Conservation (phyloP, 805 yeast species). For the Yarrowia sp. region DNA sequence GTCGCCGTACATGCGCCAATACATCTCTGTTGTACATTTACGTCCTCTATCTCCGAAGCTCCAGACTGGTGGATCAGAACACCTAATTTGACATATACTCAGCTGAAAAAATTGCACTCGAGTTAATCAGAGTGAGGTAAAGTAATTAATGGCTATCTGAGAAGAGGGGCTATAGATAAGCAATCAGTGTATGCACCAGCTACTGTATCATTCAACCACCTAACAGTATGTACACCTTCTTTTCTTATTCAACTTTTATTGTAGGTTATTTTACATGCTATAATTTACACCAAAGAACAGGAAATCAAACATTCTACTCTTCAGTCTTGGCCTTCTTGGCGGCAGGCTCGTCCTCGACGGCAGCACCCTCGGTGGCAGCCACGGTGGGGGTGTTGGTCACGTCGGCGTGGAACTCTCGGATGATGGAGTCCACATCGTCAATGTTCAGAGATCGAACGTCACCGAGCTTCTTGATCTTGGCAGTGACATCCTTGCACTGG, state of each 20-base stretch:
- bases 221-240: too few species aligned
- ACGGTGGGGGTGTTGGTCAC: conserved; percentile 40
- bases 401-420: conserved; percentile 89
- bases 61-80: neutral
- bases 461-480: conserved; percentile 90
- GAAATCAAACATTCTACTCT: conserved; percentile 23
- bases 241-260: neutral
- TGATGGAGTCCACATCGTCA: conserved; percentile 97
- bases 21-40: neutral
- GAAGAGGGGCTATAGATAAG: too few species aligned
- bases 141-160: too few species aligned
- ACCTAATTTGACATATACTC: conserved; percentile 4
- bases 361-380: conserved; percentile 42
- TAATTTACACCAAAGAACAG: conserved; percentile 26
- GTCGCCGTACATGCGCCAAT: neutral
- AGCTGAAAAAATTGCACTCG: conserved; percentile 20
- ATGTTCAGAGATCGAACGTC: conserved; percentile 93
- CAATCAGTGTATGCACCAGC: too few species aligned
- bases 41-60: neutral
- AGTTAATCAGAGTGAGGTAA: neutral
- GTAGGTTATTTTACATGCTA: conserved; percentile 36
- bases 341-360: conserved; percentile 45
- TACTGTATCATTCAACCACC: too few species aligned
- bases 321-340: conserved; percentile 50
- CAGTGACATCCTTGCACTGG: conserved; percentile 93